phyloP scores from a whole-genome alignment of 2,329 filamentous ascomycete species.

The Ophiostoma perfectum region DNA sequence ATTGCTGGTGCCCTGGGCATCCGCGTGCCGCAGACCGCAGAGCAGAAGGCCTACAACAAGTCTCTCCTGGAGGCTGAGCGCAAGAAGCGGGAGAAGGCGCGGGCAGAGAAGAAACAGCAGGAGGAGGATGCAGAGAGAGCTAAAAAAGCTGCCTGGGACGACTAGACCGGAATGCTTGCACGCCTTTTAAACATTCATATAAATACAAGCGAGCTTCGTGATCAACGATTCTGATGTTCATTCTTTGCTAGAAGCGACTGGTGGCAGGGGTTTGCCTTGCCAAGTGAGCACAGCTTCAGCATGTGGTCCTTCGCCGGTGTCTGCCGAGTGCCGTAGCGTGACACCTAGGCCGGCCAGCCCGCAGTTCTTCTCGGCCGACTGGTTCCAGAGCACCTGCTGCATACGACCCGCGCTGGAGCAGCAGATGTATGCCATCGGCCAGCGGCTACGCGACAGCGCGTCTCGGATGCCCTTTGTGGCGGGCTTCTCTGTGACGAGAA shows the following conservation, averaged over 20 bases:
- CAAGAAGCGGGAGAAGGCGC: slow-evolving; percentile 67
- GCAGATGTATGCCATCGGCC: slow-evolving; percentile 67
- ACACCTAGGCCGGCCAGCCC: slow-evolving; percentile 58
- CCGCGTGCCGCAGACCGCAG: slow-evolving; percentile 75
- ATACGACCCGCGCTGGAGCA: slow-evolving; percentile 54
- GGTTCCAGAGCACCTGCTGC: slow-evolving; percentile 69
- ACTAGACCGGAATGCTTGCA: slow-evolving; percentile 38
- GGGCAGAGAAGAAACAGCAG: slow-evolving; percentile 54
- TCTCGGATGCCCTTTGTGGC: slow-evolving; percentile 76
- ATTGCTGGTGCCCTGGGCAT: slow-evolving; percentile 86
- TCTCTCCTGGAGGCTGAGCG: slow-evolving; percentile 79
- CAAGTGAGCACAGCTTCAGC: slow-evolving; percentile 47
- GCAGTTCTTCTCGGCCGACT: slow-evolving; percentile 54
- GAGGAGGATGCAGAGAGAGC: slow-evolving; percentile 65
- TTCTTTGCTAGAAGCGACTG: neutral
- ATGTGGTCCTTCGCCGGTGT: slow-evolving; percentile 25
- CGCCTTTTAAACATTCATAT: neutral
- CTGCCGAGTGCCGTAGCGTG: slow-evolving; percentile 37
- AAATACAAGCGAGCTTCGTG: neutral
- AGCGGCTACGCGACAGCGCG: slow-evolving; percentile 59
- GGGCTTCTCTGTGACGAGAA: slow-evolving; percentile 63
- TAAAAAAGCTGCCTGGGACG: slow-evolving; percentile 85
- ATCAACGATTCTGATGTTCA: neutral
- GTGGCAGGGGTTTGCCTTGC: slow-evolving; percentile 41
- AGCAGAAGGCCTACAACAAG: slow-evolving; percentile 80